These are phyloP conservation scores for Gossypium raimondii DNA, from an alignment of 345 rosid species.

Conservation along the genomic window DNA sequence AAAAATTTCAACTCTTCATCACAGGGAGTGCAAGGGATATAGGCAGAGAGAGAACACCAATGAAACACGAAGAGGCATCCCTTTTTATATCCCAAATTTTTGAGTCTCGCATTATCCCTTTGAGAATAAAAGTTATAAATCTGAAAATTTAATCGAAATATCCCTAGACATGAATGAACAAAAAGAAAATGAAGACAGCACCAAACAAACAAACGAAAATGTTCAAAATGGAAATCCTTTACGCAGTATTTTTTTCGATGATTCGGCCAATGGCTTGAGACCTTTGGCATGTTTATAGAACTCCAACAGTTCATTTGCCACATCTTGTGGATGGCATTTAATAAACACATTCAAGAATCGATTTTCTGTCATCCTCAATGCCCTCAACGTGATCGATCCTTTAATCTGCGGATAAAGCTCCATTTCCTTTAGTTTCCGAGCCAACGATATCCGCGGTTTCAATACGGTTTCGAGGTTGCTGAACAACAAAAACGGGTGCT, in stretches of 20 bases:
- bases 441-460: constrained; percentile 58
- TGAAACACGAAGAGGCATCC: background rate
- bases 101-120: too few relatives aligned
- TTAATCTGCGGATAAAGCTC: constrained; percentile 45
- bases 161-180: background rate
- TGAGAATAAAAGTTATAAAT: too few relatives aligned
- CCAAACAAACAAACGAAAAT: background rate
- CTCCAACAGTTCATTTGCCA: constrained; percentile 54
- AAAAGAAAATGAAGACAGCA: background rate
- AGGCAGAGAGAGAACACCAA: background rate
- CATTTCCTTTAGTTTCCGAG: constrained; percentile 57
- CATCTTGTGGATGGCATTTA: constrained; percentile 47
- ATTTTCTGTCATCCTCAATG: constrained; percentile 63
- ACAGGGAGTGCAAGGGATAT: background rate
- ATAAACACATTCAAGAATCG: constrained; percentile 56
- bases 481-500: constrained; percentile 50
- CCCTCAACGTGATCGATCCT: constrained; percentile 33
- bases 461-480: constrained; percentile 48
- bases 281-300: constrained; percentile 42
- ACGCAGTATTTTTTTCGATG: constrained; percentile 40
- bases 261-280: constrained; percentile 56
- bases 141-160: too few relatives aligned
- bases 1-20: background rate
- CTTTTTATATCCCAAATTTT: background rate
- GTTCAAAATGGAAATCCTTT: constrained; percentile 69